Base-by-base conservation (phyloP, 1,284 basidiomycete species). In the Neolentinus lepideus region DNA sequence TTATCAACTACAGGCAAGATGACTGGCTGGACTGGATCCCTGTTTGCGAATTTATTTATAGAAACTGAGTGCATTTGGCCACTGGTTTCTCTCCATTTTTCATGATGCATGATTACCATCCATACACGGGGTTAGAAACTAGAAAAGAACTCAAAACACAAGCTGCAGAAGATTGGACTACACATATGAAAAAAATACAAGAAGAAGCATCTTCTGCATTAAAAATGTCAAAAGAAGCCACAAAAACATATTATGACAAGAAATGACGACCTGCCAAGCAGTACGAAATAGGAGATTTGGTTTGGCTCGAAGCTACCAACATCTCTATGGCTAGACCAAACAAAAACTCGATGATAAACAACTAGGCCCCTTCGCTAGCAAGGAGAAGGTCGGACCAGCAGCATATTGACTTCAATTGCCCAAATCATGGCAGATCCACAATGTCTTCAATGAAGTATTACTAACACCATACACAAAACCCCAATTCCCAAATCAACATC, bases 341-440 rank as follows among this genome's bases (percentile, higher is more conserved):
- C 3, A 67, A 66, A 74, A 74, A 56, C 60, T 75, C 2, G 66
- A 64, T 21, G 56, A 65, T 24, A 64, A 63, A 54, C 53, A 59
- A 10, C 51, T 66, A 16, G 73, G 75, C 25, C 76, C 72, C 0
- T 78, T 66, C 61, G 54, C 54, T 8, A 63, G 77, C 26, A 48
- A 54, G 1, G 43, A 66, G 31, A 60, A 61, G 19, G 51, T 72
- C 11, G 61, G 64, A n/a, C 38, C 55, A 0, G 47, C 59, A 8
- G 61, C 65, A 1, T 75, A 69, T 57, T 31, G 58, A 43, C 61
- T 75, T 14, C 48, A 69, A 47, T 63, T 77, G 16, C 71, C 75
- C 1, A 19, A 51, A 3, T 29, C 60, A 8, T 54, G 67, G 59
- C 57, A 61, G 54, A 63, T 75, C 2, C 73, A 78, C 57, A 58